Conservation (phyloP, 2,329 filamentous ascomycete species). For the Epichloe glyceriae region DNA sequence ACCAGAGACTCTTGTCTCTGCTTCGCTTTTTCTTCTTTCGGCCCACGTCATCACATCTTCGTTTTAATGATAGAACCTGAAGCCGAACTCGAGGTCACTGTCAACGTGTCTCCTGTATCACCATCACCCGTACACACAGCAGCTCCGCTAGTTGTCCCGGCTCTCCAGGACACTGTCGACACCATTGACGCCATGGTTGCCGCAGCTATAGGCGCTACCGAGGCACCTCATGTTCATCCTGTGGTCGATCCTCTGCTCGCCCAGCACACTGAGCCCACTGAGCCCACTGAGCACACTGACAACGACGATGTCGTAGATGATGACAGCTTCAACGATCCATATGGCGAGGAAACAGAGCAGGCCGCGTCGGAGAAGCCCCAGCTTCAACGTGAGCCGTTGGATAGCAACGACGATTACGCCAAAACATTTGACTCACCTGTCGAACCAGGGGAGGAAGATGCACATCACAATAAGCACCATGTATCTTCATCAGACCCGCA, state of each 20-base stretch:
- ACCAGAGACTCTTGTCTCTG: conserved; percentile 4
- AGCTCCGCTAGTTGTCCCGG: conserved; percentile 33
- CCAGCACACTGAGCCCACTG: conserved; percentile 19
- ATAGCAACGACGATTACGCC: conserved; percentile 36
- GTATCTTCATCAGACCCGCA: conserved; percentile 28
- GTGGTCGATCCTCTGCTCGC: conserved; percentile 19
- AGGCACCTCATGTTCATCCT: conserved; percentile 15
- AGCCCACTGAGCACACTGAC: conserved; percentile 12
- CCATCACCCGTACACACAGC: conserved; percentile 34
- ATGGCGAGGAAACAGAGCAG: conserved; percentile 26
- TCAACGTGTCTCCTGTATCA: conserved; percentile 39
- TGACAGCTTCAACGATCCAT: conserved; percentile 35
- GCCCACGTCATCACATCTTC: conserved; percentile 4
- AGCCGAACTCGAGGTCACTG: conserved; percentile 37
- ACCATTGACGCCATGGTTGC: conserved; percentile 34
- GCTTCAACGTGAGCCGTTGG: conserved; percentile 17
- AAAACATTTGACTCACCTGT: conserved; percentile 38
- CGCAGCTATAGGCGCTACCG: conserved; percentile 17
- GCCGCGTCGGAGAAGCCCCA: conserved; percentile 9
- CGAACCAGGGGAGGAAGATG: conserved; percentile 23
- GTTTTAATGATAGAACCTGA: conserved; percentile 33
- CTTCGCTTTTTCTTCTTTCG: conserved; percentile 6
- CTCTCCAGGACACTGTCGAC: conserved; percentile 40
- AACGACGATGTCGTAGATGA: conserved; percentile 28
- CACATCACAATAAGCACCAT: conserved; percentile 24